Conservation (phyloP, 768 basidiomycete species). For the Boletellus emodensis region DNA sequence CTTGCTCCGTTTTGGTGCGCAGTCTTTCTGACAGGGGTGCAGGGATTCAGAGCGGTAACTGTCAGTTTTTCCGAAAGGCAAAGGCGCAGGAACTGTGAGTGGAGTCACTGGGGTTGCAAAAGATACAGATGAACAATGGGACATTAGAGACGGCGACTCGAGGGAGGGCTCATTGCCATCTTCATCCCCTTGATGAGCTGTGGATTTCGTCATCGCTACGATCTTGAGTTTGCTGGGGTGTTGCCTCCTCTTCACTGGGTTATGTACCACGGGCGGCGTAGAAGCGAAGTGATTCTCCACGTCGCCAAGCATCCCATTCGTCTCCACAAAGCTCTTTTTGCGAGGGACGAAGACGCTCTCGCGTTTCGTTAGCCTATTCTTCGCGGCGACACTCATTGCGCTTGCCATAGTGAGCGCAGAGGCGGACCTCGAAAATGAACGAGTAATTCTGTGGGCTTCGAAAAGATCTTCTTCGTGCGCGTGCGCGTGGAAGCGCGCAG, state of each 20-base stretch:
- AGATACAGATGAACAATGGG: constrained; percentile 36
- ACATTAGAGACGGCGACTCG: constrained; percentile 38
- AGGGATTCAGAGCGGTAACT: constrained; percentile 25
- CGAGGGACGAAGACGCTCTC: constrained; percentile 69
- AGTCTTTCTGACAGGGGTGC: constrained; percentile 21
- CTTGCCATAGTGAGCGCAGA: constrained; percentile 60
- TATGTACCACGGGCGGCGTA: constrained; percentile 5
- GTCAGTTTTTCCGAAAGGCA: constrained; percentile 11
- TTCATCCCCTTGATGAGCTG: constrained; percentile 25
- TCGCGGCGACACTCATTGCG: constrained; percentile 51
- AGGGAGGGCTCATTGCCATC: constrained; percentile 14
- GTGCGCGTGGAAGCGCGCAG: constrained; percentile 63
- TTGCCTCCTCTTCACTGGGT: constrained; percentile 15
- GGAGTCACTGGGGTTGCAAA: constrained; percentile 24
- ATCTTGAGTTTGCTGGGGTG: constrained; percentile 31
- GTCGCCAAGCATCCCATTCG: constrained; percentile 13
- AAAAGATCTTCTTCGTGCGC: constrained; percentile 63
- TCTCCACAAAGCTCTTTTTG: constrained; percentile 46
- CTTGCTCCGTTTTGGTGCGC: constrained; percentile 40
- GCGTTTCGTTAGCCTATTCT: constrained; percentile 55
- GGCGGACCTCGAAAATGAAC: constrained; percentile 49
- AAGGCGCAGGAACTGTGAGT: constrained; percentile 12
- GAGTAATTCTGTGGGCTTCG: constrained; percentile 44
- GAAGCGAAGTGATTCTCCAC: constrained; percentile 8
- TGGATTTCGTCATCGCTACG: constrained; percentile 16